Evolutionary conservation across 2,329 filamentous ascomycete genomes (phyloP).

Genomic region (Mycosphaerella arachidis): DNA sequence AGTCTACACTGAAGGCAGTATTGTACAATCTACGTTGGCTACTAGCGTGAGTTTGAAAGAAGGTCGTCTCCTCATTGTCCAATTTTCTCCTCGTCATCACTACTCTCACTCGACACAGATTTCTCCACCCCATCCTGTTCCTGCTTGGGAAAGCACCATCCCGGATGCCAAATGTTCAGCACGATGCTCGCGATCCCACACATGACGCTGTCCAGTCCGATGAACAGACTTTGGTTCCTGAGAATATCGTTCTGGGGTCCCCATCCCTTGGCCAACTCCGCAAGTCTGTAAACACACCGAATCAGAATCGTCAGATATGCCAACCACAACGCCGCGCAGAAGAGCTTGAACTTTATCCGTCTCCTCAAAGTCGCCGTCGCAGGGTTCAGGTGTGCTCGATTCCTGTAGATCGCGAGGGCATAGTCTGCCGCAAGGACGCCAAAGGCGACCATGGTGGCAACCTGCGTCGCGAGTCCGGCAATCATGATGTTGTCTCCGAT

Average conservation of each 20-base stretch:
- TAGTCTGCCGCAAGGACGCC: constrained; percentile 40
- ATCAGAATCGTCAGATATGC: constrained; percentile 28
- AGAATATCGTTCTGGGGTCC: constrained; percentile 22
- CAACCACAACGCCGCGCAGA: constrained; percentile 24
- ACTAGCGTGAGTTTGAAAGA: too few relatives aligned
- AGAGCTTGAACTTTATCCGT: constrained; percentile 25
- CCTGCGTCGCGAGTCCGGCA: constrained; percentile 55
- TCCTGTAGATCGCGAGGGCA: constrained; percentile 19
- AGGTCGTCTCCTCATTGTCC: not conserved
- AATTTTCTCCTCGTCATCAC: constrained; percentile 7
- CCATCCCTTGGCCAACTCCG: constrained; percentile 29
- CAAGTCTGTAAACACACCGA: constrained; percentile 29
- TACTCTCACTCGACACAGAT: constrained; percentile 3
- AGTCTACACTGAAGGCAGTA: too few relatives aligned
- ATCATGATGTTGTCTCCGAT: constrained; percentile 55
- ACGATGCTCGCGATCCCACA: constrained; percentile 27
- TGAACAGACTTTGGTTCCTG: constrained; percentile 25
- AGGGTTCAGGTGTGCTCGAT: constrained; percentile 21
- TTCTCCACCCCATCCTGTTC: constrained; percentile 14
- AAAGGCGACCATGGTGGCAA: constrained; percentile 50
- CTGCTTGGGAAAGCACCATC: constrained; percentile 28
- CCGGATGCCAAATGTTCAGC: constrained; percentile 32
- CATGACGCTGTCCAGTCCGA: constrained; percentile 33
- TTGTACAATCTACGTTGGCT: too few relatives aligned
- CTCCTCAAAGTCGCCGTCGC: constrained; percentile 35